phyloP scores from a whole-genome alignment of 176 grass and related monocot species.

The Tuctoria greenei region DNA sequence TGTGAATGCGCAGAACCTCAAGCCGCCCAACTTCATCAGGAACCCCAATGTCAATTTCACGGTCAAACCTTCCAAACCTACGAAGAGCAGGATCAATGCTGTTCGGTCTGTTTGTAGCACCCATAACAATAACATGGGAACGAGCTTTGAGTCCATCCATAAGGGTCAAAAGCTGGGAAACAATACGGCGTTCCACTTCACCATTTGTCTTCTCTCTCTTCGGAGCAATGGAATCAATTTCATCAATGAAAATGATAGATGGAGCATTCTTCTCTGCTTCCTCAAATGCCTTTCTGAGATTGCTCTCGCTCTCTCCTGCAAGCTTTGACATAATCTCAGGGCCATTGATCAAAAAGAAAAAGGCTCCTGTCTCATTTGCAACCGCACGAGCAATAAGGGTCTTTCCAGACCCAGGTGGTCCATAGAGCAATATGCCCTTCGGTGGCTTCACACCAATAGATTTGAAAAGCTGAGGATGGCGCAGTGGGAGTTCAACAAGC shows the following conservation, averaged over 20 bases:
- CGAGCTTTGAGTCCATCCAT: slow-evolving; percentile 85
- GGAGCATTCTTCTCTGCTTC: slow-evolving; percentile 91
- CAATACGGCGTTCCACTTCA: slow-evolving; percentile 79
- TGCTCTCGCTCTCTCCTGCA: slow-evolving; percentile 82
- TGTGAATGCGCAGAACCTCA: slow-evolving; percentile 85
- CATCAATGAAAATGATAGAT: slow-evolving; percentile 89
- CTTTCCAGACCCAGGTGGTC: slow-evolving; percentile 82
- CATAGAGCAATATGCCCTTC: slow-evolving; percentile 69
- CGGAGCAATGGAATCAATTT: slow-evolving; percentile 84
- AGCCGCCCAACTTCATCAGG: slow-evolving; percentile 84
- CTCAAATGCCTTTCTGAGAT: slow-evolving; percentile 84
- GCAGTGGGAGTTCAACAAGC: slow-evolving; percentile 76
- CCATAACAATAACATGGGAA: slow-evolving; percentile 87
- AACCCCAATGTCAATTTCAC: slow-evolving; percentile 85
- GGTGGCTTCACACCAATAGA: slow-evolving; percentile 85
- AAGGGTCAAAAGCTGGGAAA: slow-evolving; percentile 77
- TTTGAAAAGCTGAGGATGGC: slow-evolving; percentile 82
- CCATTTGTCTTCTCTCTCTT: slow-evolving; percentile 86
- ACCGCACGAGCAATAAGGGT: slow-evolving; percentile 78
- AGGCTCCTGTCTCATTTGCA: slow-evolving; percentile 86
- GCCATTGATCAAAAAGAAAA: slow-evolving; percentile 85
- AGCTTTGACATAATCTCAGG: slow-evolving; percentile 88
- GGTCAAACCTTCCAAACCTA: slow-evolving; percentile 78
- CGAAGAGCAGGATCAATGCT: slow-evolving; percentile 86
- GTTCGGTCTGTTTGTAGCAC: slow-evolving; percentile 77